Evolutionary conservation across 2,329 filamentous ascomycete species (phyloP).

Genomic region (Fusarium protoensiforme): DNA sequence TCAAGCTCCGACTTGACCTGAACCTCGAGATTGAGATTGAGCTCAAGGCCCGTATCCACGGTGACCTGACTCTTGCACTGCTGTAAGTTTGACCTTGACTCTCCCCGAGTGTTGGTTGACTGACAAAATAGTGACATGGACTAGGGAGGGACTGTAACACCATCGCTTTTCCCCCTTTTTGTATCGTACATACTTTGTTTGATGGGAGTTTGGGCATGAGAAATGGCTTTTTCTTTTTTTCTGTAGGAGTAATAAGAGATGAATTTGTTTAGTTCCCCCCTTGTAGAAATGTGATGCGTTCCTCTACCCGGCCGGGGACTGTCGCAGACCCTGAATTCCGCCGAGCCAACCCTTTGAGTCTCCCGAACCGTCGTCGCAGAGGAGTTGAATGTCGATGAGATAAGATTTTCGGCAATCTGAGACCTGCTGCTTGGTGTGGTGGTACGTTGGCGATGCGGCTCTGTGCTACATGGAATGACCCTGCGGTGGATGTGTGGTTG

Average conservation of each 20-base stretch:
- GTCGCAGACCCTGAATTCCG: not conserved
- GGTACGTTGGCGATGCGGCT: not conserved
- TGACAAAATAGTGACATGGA: conserved; percentile 44
- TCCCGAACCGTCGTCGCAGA: no score
- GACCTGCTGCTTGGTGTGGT: not conserved
- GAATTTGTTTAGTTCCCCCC: conserved; percentile 10
- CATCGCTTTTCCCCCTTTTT: not conserved
- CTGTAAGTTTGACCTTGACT: conserved; percentile 54
- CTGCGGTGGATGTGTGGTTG: not conserved
- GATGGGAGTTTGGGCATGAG: conserved; percentile 32
- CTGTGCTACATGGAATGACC: not conserved
- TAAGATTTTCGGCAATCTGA: not conserved
- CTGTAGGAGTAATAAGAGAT: conserved; percentile 32
- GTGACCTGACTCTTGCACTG: conserved; percentile 82
- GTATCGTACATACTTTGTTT: not conserved
- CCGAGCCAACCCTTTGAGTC: not conserved
- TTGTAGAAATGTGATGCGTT: conserved; percentile 25
- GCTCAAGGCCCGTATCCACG: conserved; percentile 86
- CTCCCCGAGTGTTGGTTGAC: conserved; percentile 6
- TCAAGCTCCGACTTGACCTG: conserved; percentile 79
- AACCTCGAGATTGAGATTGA: conserved; percentile 88
- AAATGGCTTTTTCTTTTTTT: conserved; percentile 12
- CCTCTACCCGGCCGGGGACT: conserved; percentile 6
- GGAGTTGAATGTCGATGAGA: not conserved
- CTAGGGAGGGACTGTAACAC: conserved; percentile 32